phyloP scores from a whole-genome alignment of 371 early-diverging fungal species.

The Rhizopus stolonifer region DNA sequence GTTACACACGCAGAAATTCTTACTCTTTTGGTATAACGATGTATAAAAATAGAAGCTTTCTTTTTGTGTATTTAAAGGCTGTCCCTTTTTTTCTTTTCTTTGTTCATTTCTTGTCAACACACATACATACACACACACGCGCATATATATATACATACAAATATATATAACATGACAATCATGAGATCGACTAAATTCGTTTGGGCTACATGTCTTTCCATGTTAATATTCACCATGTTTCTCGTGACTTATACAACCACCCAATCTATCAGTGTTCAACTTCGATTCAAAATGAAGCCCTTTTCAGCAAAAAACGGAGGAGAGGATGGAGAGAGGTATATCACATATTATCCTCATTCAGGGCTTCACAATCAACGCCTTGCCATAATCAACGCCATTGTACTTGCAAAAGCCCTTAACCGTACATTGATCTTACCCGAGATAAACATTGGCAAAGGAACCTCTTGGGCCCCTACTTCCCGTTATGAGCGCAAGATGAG shows the following conservation, averaged over 20 bases:
- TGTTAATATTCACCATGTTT: constrained; percentile 13
- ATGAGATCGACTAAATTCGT: constrained; percentile 23
- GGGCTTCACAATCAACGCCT: constrained; percentile 63
- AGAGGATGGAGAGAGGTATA: constrained; percentile 32
- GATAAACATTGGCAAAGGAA: constrained; percentile 39
- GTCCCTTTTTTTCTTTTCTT: neutral
- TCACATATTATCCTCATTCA: constrained; percentile 61
- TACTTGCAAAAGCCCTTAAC: constrained; percentile 54
- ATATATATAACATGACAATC: constrained; percentile 5
- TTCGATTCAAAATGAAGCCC: constrained; percentile 13
- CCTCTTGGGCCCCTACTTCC: constrained; percentile 33
- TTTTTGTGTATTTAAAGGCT: too few species aligned
- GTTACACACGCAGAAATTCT: too few species aligned
- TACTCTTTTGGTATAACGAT: too few species aligned
- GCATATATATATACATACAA: too few species aligned
- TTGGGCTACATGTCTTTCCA: constrained; percentile 21
- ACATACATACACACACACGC: too few species aligned
- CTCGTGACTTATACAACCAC: constrained; percentile 22
- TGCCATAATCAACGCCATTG: constrained; percentile 53
- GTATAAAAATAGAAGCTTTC: too few species aligned
- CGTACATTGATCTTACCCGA: constrained; percentile 58
- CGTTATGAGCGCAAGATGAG: constrained; percentile 4
- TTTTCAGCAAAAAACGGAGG: neutral
- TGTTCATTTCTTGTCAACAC: neutral
- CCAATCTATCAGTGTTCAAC: constrained; percentile 19